These are phyloP conservation scores for Cylindrotheca fusiformis DNA, from an alignment of 108 stramenopile species.

Conservation along the genomic window DNA sequence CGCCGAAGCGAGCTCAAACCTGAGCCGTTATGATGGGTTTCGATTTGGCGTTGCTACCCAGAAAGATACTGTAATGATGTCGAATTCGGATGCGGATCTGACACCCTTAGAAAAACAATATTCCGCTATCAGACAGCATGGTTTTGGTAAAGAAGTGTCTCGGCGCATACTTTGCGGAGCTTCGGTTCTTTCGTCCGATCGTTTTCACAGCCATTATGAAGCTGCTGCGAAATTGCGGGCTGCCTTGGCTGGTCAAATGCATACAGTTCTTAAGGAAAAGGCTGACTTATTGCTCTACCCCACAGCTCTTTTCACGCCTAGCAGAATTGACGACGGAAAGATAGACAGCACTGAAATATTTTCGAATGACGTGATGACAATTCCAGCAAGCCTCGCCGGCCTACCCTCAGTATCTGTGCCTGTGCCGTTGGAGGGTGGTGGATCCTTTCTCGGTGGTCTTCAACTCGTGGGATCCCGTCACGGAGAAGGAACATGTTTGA, in stretches of 20 bases:
- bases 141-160: conserved; percentile 83
- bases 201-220: conserved; percentile 86
- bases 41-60: conserved; percentile 69
- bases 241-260: conserved; percentile 56
- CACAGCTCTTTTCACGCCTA: conserved; percentile 65
- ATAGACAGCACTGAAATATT: conserved; percentile 69
- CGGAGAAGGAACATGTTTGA: conserved; percentile 42
- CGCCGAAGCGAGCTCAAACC: conserved; percentile 96
- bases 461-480: conserved; percentile 55
- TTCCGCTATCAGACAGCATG: conserved; percentile 52
- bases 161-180: conserved; percentile 82
- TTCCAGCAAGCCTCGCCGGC: conserved; percentile 81
- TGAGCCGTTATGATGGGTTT: conserved; percentile 95
- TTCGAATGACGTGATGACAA: conserved; percentile 92
- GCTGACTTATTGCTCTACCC: conserved; percentile 82
- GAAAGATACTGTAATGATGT: neutral
- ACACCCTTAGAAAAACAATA: conserved; percentile 70
- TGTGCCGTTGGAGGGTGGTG: conserved; percentile 12
- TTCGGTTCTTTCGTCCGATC: conserved; percentile 79
- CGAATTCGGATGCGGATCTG: conserved; percentile 1
- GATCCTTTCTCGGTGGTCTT: conserved; percentile 22
- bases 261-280: conserved; percentile 40
- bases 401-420: conserved; percentile 82
- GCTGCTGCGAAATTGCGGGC: conserved; percentile 78
- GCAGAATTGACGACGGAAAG: conserved; percentile 30